These are phyloP conservation scores for Fusarium burgessii DNA, from an alignment of 2,329 filamentous ascomycete species.

Conservation along the genomic window DNA sequence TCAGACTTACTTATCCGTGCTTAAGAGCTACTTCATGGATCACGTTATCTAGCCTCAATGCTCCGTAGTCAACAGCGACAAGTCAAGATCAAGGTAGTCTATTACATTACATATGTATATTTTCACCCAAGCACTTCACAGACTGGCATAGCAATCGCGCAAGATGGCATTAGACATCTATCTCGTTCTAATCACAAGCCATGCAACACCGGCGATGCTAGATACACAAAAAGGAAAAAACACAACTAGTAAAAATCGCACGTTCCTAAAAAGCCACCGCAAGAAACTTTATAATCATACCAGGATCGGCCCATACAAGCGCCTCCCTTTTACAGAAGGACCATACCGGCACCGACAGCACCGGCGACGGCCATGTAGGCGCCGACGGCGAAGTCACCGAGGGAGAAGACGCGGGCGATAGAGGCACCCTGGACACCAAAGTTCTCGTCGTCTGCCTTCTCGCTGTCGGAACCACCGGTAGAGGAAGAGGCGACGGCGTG, in stretches of 20 bases:
- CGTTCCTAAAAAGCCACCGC: slow-evolving; percentile 35
- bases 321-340: slow-evolving; percentile 60
- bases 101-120: slow-evolving; percentile 11
- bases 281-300: slow-evolving; percentile 38
- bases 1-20: no score
- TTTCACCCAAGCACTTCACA: neutral
- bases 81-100: neutral
- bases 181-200: slow-evolving; percentile 46
- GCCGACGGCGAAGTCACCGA: slow-evolving; percentile 63
- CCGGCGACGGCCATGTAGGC: slow-evolving; percentile 65
- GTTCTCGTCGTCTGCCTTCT: slow-evolving; percentile 47
- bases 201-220: slow-evolving; percentile 48
- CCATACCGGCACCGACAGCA: slow-evolving; percentile 64
- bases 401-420: slow-evolving; percentile 55
- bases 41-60: neutral
- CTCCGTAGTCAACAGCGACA: no score
- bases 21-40: neutral
- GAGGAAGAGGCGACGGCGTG: slow-evolving; percentile 49
- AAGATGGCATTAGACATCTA: slow-evolving; percentile 46
- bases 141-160: slow-evolving; percentile 35
- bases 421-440: slow-evolving; percentile 54
- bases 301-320: slow-evolving; percentile 20
- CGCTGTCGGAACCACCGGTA: slow-evolving; percentile 35
- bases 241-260: slow-evolving; percentile 34
- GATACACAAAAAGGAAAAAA: slow-evolving; percentile 42